Conservation (phyloP, 2,329 filamentous ascomycete species). For the Ambrosiella cleistominuta region DNA sequence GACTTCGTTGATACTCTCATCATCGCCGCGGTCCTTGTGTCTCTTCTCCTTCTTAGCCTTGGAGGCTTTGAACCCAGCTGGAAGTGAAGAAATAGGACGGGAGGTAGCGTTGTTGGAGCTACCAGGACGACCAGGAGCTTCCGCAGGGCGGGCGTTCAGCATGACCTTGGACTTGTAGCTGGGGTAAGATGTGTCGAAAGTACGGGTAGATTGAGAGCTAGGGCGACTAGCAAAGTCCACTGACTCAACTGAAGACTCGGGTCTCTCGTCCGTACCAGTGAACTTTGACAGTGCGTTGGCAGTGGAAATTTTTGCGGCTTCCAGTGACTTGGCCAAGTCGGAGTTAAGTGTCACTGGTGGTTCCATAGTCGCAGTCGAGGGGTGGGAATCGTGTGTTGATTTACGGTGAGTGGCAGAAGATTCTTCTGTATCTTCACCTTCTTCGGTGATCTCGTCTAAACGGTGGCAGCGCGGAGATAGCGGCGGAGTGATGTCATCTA, state of each 20-base stretch:
- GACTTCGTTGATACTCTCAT: constrained; percentile 16
- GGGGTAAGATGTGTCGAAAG: constrained; percentile 32
- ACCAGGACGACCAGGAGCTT: constrained; percentile 43
- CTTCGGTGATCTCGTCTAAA: constrained; percentile 85
- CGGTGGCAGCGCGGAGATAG: constrained; percentile 63
- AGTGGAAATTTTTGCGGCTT: constrained; percentile 32
- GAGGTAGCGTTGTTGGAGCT: constrained; percentile 43
- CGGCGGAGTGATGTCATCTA: constrained; percentile 53
- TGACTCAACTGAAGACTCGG: constrained; percentile 28
- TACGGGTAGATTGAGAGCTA: constrained; percentile 34
- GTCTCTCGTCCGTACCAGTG: constrained; percentile 26
- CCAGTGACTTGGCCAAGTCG: constrained; percentile 32
- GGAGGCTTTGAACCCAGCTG: constrained; percentile 56
- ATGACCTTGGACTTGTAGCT: constrained; percentile 67
- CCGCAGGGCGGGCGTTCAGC: constrained; percentile 67
- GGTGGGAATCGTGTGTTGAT: constrained; percentile 25
- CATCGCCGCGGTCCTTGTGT: constrained; percentile 17
- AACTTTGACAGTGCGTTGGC: constrained; percentile 35
- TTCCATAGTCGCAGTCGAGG: constrained; percentile 13
- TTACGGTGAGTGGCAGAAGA: constrained; percentile 34
- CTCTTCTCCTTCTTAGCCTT: constrained; percentile 13
- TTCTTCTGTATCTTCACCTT: constrained; percentile 50
- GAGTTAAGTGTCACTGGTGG: constrained; percentile 33
- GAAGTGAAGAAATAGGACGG: constrained; percentile 61
- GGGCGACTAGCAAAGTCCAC: constrained; percentile 24